Evolutionary conservation across 169 alveolate species (phyloP), one percentile per base, ranked within the genome.

Genomic region (Plasmodium chabaudi): DNA sequence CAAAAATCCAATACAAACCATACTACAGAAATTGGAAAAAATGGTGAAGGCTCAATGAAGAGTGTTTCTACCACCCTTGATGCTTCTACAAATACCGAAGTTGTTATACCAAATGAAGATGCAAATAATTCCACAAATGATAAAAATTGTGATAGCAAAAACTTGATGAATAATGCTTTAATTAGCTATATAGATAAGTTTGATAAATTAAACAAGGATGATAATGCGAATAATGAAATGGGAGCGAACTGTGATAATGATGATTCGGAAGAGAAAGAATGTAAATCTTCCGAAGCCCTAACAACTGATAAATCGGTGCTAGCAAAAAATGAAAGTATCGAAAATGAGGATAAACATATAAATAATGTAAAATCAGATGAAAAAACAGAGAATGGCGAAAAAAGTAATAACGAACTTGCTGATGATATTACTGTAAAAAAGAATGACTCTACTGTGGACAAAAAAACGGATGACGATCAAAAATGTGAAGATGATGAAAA

Each of bases 341-440:
- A 1, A 21, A 39, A 19, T 10, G 49, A 60, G 23, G 57, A 19
- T 5, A 56, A n/a, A 27, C 21, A n/a, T 19, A 12, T 7, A 34
- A 64, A 19, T 10, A 13, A 17, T 19, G 42, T 12, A 49, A 57
- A 71, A 71, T 57, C 68, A 13, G 69, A 49, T 19, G 15, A 71
- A 55, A 19, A 25, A 23, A 42, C 49, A 71, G 42, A n/a, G 69
- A 71, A 23, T n/a, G 49, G 9, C 42, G 51, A 25, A 53, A 39
- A 51, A 71, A 59, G 6, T 19, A 67, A 21, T 42, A 23, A 15
- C 44, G 51, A 53, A 39, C 59, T 55, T 39, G 77, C 25, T 27
- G 84, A 27, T 27, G 51, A 47, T 53, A 55, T 27, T 59, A 12
- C 12, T 44, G 51, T 59, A 59, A 51, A 79, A n/a, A 70, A 64